Percentiles rank a stretch among this genome's conserved stretches.
phyloP scores from a whole-genome alignment of 768 basidiomycete species.

The Lactifluus echinatus region DNA sequence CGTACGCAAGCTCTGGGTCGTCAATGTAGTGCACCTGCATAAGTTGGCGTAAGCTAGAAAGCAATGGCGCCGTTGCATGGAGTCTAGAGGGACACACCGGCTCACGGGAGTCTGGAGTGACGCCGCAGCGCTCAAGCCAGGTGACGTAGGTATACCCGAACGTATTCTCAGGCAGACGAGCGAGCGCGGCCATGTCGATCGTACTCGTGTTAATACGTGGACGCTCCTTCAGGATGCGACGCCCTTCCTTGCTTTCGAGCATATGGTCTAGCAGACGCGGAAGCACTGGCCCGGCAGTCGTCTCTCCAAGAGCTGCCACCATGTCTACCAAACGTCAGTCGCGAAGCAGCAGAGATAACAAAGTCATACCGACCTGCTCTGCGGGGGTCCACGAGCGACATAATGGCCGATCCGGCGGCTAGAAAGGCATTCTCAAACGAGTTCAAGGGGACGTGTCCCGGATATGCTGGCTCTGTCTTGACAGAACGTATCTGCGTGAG shows the following conservation, averaged over 20 bases:
- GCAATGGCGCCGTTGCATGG: background rate
- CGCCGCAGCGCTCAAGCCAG: conserved; percentile 82
- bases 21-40: conserved; percentile 85
- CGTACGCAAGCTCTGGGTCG: conserved; percentile 93
- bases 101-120: conserved; percentile 90
- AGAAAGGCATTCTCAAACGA: conserved; percentile 79
- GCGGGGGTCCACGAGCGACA: conserved; percentile 71
- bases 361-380: conserved; percentile 59
- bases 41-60: conserved; percentile 1
- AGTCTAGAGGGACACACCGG: conserved; percentile 44
- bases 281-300: conserved; percentile 75
- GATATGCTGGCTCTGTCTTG: conserved; percentile 43
- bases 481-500: conserved; percentile 10
- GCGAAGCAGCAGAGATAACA: background rate
- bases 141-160: conserved; percentile 81
- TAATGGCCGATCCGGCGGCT: conserved; percentile 75
- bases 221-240: conserved; percentile 72
- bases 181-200: conserved; percentile 61
- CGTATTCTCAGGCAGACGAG: conserved; percentile 62
- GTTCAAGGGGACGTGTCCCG: conserved; percentile 75
- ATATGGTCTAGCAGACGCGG: conserved; percentile 69
- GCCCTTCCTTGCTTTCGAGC: conserved; percentile 73
- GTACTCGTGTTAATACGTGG: conserved; percentile 75
- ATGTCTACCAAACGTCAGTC: conserved; percentile 53
- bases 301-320: conserved; percentile 90